A percentile compares a stretch with the other conserved stretches of the same genome.
Conservation (phyloP, 331 rosid genomes). For the Erythrophleum ivorense region DNA sequence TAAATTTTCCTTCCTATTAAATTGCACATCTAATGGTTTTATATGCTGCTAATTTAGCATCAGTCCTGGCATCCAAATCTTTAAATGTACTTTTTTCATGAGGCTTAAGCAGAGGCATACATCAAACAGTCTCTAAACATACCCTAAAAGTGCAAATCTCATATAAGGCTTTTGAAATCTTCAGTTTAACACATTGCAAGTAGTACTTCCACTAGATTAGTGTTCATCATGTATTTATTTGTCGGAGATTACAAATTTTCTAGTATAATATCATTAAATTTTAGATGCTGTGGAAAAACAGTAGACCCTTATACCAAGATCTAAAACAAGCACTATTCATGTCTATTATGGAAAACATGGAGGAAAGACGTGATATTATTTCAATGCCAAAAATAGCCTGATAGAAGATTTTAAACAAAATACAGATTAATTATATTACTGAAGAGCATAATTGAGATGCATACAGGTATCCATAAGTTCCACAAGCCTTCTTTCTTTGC, state of each 20-base stretch:
- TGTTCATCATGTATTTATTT: background rate
- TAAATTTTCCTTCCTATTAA: background rate
- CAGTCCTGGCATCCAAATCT: background rate
- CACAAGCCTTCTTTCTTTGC: slow-evolving; percentile 97
- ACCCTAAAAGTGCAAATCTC: slow-evolving; percentile 12
- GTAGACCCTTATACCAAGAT: slow-evolving; percentile 18
- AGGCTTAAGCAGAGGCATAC: background rate
- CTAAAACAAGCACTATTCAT: slow-evolving; percentile 19
- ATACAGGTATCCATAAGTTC: slow-evolving; percentile 95
- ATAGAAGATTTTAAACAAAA: slow-evolving; percentile 32
- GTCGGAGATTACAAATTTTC: slow-evolving; percentile 1
- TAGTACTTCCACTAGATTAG: slow-evolving; percentile 14
- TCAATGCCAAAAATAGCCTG: slow-evolving; percentile 23
- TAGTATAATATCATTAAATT: slow-evolving; percentile 20
- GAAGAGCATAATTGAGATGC: slow-evolving; percentile 40
- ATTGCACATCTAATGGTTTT: slow-evolving; percentile 8
- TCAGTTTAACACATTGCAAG: slow-evolving; percentile 5
- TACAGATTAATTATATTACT: slow-evolving; percentile 27
- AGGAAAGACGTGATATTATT: slow-evolving; percentile 15
- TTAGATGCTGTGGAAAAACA: slow-evolving; percentile 11
- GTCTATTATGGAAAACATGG: background rate
- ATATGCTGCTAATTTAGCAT: background rate
- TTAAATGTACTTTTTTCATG: background rate
- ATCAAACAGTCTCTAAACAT: background rate
- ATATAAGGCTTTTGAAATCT: slow-evolving; percentile 22